These are phyloP conservation scores for Hypomyces rosellus DNA, from an alignment of 2,329 filamentous ascomycete genomes.

Conservation along the genomic window DNA sequence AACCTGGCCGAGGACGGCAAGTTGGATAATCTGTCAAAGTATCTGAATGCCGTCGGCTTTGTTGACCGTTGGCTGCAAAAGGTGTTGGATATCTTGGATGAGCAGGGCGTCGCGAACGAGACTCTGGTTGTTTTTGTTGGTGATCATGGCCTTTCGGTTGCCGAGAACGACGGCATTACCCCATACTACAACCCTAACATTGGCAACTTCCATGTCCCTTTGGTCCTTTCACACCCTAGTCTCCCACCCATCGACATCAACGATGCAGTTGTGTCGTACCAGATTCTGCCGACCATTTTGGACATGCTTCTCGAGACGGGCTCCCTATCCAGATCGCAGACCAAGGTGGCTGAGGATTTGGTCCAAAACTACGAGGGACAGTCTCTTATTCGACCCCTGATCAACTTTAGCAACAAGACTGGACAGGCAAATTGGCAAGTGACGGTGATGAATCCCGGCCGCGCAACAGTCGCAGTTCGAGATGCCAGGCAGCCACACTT, in stretches of 20 bases:
- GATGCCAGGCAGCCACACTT: constrained; percentile 17
- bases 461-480: constrained; percentile 20
- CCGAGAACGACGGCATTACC: constrained; percentile 25
- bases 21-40: constrained; percentile 24
- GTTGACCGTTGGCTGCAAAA: constrained; percentile 26
- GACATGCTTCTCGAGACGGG: constrained; percentile 27
- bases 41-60: constrained; percentile 26
- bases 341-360: constrained; percentile 15
- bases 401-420: constrained; percentile 8
- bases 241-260: constrained; percentile 26
- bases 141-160: constrained; percentile 27
- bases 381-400: constrained; percentile 18
- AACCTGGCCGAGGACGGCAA: constrained; percentile 16
- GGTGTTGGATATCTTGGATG: constrained; percentile 23
- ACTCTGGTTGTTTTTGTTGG: constrained; percentile 26
- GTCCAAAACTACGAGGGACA: constrained; percentile 21
- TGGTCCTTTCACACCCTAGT: constrained; percentile 26
- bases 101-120: constrained; percentile 26
- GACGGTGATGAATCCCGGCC: constrained; percentile 22
- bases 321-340: constrained; percentile 17
- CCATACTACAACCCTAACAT: constrained; percentile 28
- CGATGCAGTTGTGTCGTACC: constrained; percentile 25
- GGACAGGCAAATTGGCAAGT: constrained; percentile 20
- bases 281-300: constrained; percentile 28
- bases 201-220: constrained; percentile 28